A percentile compares a stretch with the other conserved stretches of the same genome.
Conservation (phyloP, 352 stramenopile genomes). For the Aphanomyces astaci region DNA sequence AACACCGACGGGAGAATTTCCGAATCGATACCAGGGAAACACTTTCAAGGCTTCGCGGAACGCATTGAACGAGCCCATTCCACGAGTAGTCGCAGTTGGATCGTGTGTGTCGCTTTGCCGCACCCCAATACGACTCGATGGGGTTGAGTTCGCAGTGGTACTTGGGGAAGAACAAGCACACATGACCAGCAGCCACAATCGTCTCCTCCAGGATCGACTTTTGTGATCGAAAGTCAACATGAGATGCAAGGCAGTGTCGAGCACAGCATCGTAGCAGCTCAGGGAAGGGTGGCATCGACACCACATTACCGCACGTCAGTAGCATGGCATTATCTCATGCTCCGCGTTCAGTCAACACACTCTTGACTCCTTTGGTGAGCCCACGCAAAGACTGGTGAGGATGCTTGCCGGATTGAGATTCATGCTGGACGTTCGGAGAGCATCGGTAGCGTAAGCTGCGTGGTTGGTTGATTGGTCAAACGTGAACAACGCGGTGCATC, state of each 20-base stretch:
- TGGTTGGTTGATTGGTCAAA: too few species aligned
- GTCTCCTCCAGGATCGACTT: background rate
- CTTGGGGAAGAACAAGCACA: too few species aligned
- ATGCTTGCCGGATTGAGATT: background rate
- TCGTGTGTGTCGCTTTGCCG: slow-evolving; percentile 1
- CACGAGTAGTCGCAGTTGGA: slow-evolving; percentile 3
- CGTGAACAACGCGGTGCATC: too few species aligned
- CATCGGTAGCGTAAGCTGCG: background rate
- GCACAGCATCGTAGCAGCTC: too few species aligned
- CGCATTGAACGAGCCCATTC: background rate
- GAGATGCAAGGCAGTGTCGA: too few species aligned
- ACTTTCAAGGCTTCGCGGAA: background rate
- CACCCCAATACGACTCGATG: too few species aligned
- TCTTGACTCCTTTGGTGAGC: background rate
- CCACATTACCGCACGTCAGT: background rate
- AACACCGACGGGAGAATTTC: slow-evolving; percentile 8
- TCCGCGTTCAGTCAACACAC: background rate
- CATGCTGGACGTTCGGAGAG: background rate
- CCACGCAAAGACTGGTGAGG: background rate
- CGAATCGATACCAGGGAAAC: background rate
- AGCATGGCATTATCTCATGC: background rate
- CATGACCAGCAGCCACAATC: background rate
- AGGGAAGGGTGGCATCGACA: too few species aligned
- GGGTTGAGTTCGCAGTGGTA: too few species aligned
- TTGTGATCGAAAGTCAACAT: background rate